Conservation (phyloP, 2,329 filamentous ascomycete species). For the Aspergillus sergii region DNA sequence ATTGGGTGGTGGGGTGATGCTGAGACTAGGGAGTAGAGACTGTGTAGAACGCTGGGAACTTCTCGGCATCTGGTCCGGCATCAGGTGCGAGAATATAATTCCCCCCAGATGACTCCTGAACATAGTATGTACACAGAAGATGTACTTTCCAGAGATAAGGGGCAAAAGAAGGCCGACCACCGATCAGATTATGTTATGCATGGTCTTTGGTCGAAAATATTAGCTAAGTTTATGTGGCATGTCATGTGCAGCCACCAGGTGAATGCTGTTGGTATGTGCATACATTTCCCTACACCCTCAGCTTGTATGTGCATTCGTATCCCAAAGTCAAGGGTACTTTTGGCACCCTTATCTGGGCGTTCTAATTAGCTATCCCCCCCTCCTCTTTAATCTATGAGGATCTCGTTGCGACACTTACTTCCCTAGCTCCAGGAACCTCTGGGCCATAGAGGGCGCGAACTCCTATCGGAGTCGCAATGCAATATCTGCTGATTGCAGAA, state of each 20-base stretch:
- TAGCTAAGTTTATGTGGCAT: constrained; percentile 1
- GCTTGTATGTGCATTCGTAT: neutral
- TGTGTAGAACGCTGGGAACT: constrained; percentile 4
- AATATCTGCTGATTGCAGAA: constrained; percentile 20
- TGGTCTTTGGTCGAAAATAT: neutral
- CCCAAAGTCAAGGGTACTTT: constrained; percentile 14
- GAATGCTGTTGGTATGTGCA: constrained; percentile 1
- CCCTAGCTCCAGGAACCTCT: constrained; percentile 7
- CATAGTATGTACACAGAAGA: neutral
- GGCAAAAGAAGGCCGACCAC: neutral
- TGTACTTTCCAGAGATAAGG: neutral
- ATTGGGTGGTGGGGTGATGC: constrained; percentile 17
- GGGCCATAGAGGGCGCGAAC: constrained; percentile 10
- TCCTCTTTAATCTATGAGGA: constrained; percentile 6
- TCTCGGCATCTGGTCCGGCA: constrained; percentile 23
- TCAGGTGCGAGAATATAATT: constrained; percentile 5
- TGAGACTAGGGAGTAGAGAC: neutral
- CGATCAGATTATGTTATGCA: neutral
- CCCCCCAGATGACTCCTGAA: neutral
- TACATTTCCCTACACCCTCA: neutral
- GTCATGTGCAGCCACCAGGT: constrained; percentile 2
- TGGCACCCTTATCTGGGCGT: constrained; percentile 15
- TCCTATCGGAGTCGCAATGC: constrained; percentile 14
- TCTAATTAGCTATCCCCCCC: constrained; percentile 11
- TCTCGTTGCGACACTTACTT: constrained; percentile 3